Evolutionary conservation across 1,284 basidiomycete genomes (phyloP).

Genomic region (Inonotus obliquus): DNA sequence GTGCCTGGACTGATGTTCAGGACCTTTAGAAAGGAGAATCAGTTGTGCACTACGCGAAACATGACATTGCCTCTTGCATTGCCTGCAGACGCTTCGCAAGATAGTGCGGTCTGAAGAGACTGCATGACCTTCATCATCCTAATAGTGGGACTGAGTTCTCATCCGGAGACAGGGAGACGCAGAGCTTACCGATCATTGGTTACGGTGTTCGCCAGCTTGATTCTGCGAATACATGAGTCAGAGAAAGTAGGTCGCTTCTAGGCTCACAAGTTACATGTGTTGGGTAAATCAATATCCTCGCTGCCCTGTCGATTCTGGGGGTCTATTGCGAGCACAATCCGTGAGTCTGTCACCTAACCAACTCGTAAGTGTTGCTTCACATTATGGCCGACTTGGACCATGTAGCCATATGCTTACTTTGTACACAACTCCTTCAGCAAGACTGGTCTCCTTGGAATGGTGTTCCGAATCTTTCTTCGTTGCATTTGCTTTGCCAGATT

Average conservation of each 20-base stretch:
- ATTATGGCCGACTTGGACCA: neutral
- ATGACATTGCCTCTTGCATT: neutral
- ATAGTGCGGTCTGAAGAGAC: constrained; percentile 37
- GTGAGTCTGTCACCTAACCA: constrained; percentile 65
- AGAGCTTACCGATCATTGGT: constrained; percentile 77
- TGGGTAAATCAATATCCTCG: constrained; percentile 75
- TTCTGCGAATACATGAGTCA: constrained; percentile 25
- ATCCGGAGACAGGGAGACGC: neutral
- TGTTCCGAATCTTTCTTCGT: constrained; percentile 42
- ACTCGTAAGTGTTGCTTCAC: neutral
- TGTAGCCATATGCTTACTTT: constrained; percentile 42
- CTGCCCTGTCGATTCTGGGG: constrained; percentile 43
- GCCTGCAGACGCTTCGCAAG: neutral
- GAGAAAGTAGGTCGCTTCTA: neutral
- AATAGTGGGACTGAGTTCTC: constrained; percentile 3
- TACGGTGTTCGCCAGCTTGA: constrained; percentile 89
- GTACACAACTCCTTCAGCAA: constrained; percentile 76
- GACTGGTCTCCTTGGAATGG: neutral
- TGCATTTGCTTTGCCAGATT: constrained; percentile 32
- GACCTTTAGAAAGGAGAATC: neutral
- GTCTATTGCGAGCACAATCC: constrained; percentile 74
- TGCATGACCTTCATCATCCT: constrained; percentile 83
- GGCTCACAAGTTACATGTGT: constrained; percentile 64
- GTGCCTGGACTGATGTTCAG: constrained; percentile 22
- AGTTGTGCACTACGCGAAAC: neutral